phyloP scores from a whole-genome alignment of 1,284 basidiomycete genomes.

The Malassezia sp. region DNA sequence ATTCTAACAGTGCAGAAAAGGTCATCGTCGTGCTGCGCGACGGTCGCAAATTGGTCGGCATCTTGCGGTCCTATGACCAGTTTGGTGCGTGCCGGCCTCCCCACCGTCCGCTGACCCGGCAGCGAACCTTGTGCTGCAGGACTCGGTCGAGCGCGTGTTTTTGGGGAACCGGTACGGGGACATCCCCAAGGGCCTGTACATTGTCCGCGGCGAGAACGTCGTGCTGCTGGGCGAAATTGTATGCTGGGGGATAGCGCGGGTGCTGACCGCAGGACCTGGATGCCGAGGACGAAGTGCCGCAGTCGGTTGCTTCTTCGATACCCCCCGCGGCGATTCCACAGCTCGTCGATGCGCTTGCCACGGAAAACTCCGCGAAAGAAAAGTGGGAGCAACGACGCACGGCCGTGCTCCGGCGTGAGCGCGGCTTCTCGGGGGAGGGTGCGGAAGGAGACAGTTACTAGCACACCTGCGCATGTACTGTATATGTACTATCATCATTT shows the following conservation, averaged over 20 bases:
- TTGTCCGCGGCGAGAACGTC: slow-evolving; percentile 96
- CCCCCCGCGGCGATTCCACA: slow-evolving; percentile 29
- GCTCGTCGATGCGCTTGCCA: slow-evolving; percentile 27
- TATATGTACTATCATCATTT: neutral
- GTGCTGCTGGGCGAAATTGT: slow-evolving; percentile 93
- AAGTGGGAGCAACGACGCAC: slow-evolving; percentile 32
- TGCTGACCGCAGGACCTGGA: slow-evolving; percentile 31
- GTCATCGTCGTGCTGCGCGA: slow-evolving; percentile 93
- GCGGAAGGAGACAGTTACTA: slow-evolving; percentile 43
- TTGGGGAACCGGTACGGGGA: slow-evolving; percentile 57
- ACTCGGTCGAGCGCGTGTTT: slow-evolving; percentile 63
- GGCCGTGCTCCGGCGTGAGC: slow-evolving; percentile 27
- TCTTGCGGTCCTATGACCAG: slow-evolving; percentile 93
- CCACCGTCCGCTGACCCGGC: slow-evolving; percentile 1
- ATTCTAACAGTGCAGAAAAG: slow-evolving; percentile 54
- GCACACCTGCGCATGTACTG: too few species aligned
- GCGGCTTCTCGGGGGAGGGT: slow-evolving; percentile 41
- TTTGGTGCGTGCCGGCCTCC: slow-evolving; percentile 62
- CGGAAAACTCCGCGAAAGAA: slow-evolving; percentile 29
- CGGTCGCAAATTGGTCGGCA: slow-evolving; percentile 88
- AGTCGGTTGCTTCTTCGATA: slow-evolving; percentile 29
- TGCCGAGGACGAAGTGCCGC: slow-evolving; percentile 38
- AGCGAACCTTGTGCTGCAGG: slow-evolving; percentile 74
- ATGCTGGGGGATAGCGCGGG: slow-evolving; percentile 48
- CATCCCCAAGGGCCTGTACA: slow-evolving; percentile 71